These are phyloP conservation scores for Candida ovalis DNA, from an alignment of 805 yeast genomes.

Conservation along the genomic window DNA sequence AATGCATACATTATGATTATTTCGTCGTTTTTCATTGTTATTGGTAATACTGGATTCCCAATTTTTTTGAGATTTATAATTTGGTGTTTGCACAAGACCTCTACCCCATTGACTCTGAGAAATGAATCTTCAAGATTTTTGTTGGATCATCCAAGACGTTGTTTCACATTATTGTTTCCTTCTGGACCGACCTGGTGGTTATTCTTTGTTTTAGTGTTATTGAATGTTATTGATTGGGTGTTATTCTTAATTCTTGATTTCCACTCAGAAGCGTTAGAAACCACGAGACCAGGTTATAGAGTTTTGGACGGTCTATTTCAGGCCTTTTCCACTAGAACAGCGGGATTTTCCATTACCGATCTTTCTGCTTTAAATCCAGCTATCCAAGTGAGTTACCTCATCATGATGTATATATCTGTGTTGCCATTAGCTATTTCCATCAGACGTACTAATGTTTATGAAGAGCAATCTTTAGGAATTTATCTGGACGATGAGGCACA, in stretches of 20 bases:
- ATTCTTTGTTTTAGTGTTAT: constrained; percentile 61
- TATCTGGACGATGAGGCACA: constrained; percentile 37
- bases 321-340: constrained; percentile 90
- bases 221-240: constrained; percentile 76
- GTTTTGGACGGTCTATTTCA: constrained; percentile 84
- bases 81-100: constrained; percentile 69
- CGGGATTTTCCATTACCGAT: constrained; percentile 79
- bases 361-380: constrained; percentile 77
- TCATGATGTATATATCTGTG: constrained; percentile 98
- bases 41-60: constrained; percentile 96
- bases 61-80: constrained; percentile 73
- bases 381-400: constrained; percentile 86
- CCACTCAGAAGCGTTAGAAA: constrained; percentile 45
- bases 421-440: constrained; percentile 94
- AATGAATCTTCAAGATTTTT: constrained; percentile 81
- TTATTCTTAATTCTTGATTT: constrained; percentile 78
- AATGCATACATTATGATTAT: constrained; percentile 64
- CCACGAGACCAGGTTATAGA: constrained; percentile 61
- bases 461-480: constrained; percentile 95
- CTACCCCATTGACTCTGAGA: constrained; percentile 59
- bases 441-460: constrained; percentile 95
- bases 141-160: constrained; percentile 94
- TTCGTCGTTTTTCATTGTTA: constrained; percentile 66
- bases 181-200: constrained; percentile 96
- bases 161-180: constrained; percentile 90